Evolutionary conservation across 768 basidiomycete species (phyloP).

Genomic region (Chalciporus piperatus): DNA sequence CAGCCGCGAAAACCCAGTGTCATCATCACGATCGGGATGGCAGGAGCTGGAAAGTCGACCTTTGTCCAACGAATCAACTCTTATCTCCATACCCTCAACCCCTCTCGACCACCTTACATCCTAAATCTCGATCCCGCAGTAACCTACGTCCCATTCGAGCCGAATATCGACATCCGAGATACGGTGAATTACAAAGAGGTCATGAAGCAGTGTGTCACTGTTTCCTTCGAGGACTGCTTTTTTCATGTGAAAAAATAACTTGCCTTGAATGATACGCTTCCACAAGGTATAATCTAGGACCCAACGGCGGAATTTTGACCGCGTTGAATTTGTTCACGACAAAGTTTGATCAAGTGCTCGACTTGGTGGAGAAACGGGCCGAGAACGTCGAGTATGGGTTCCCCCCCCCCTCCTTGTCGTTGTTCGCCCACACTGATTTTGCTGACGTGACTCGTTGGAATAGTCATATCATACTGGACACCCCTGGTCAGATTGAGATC

Average conservation of each 20-base stretch:
- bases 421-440: background rate
- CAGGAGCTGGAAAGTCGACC: slow-evolving; percentile 96
- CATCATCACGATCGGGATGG: slow-evolving; percentile 94
- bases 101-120: slow-evolving; percentile 81
- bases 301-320: slow-evolving; percentile 96
- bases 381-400: slow-evolving; percentile 78
- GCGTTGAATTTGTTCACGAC: slow-evolving; percentile 97
- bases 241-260: slow-evolving; percentile 14
- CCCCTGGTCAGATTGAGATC: slow-evolving; percentile 98
- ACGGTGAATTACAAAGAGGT: slow-evolving; percentile 97
- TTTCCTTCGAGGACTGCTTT: slow-evolving; percentile 17
- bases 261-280: slow-evolving; percentile 7
- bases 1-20: slow-evolving; percentile 60
- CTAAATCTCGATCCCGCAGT: slow-evolving; percentile 98
- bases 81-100: slow-evolving; percentile 70
- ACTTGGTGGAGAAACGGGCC: slow-evolving; percentile 86
- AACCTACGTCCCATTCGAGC: slow-evolving; percentile 83
- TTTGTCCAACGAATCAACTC: slow-evolving; percentile 95
- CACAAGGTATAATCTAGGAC: slow-evolving; percentile 93
- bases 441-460: background rate
- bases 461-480: slow-evolving; percentile 94
- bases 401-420: background rate
- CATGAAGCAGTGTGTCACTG: slow-evolving; percentile 92
- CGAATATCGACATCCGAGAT: slow-evolving; percentile 97
- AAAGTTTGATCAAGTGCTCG: slow-evolving; percentile 96